Base-by-base conservation (phyloP, 2,329 filamentous ascomycete species). In the Intubia oerlemansii region DNA sequence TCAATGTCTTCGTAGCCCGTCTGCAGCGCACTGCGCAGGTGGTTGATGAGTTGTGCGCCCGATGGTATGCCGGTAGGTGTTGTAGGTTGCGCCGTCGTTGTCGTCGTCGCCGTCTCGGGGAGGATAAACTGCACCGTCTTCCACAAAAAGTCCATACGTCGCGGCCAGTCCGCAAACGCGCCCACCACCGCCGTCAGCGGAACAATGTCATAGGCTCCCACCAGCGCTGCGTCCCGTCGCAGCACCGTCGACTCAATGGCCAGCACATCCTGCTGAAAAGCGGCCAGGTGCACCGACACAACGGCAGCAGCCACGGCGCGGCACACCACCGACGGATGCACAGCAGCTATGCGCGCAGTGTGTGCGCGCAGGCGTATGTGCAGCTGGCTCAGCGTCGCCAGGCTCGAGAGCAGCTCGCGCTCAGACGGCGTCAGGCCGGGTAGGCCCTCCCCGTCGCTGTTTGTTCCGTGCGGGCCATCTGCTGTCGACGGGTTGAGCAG, bases 151-250 rank as follows among this genome's bases (percentile, higher is more conserved):
- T 84, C 73, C 57, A 95, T 65, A 20, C 72, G 61, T 40, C 80
- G 65, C 26, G 65, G 76, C 85, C 85, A 95, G 24, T 66, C 74
- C n/a, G 75, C 70, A 42, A 95, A 93, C 43, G 88, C 76, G 5
- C 64, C 66, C 17, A 91, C 70, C 13, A 95, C 63, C 2, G 73
- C 74, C 28, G 88, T 90, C 40, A 98, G 52, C 3, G 88, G 85
- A 14, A 95, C 85, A 36, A 92, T 90, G 36, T 85, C 76, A 47
- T 93, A 92, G 1, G 79, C 85, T 24, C 85, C 85, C 2, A 95
- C 85, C 33, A 79, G 66, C 6, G 58, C 66, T 3, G 82, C 63
- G 53, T 93, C 81, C 41, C 70, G 67, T 25, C 60, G 64, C 28
- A 95, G 53, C 16, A 98, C 77, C 10, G 62, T 62, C 32, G 63